These are phyloP conservation scores for Mycena indigotica DNA, from an alignment of 768 basidiomycete species.

Conservation along the genomic window DNA sequence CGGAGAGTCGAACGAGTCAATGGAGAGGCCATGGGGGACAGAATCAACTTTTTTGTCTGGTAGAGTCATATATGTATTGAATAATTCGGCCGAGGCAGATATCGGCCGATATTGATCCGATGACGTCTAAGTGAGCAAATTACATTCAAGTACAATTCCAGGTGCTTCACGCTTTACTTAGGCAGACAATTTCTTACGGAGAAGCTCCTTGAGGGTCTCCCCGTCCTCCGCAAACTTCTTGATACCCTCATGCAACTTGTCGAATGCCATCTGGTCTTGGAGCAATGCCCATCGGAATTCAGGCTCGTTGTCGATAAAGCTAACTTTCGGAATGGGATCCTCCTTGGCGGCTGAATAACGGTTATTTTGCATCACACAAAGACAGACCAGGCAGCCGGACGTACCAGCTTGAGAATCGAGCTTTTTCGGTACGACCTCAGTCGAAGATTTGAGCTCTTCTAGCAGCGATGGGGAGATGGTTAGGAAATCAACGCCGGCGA, in stretches of 20 bases:
- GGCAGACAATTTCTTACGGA: conserved; percentile 69
- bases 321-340: conserved; percentile 74
- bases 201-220: conserved; percentile 78
- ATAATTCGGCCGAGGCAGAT: background rate
- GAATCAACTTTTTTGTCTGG: background rate
- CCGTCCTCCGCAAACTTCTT: conserved; percentile 98
- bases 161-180: no score
- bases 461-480: conserved; percentile 91
- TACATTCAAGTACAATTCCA: background rate
- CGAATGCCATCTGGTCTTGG: conserved; percentile 96
- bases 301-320: conserved; percentile 88
- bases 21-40: conserved; percentile 61
- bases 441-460: conserved; percentile 88
- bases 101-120: conserved; percentile 3
- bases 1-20: conserved; percentile 70
- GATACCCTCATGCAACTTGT: conserved; percentile 98
- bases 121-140: background rate
- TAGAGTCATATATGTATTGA: background rate
- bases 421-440: conserved; percentile 78
- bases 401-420: conserved; percentile 67
- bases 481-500: conserved; percentile 97
- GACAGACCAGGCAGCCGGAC: conserved; percentile 27
- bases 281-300: conserved; percentile 95
- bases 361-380: background rate
- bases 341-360: conserved; percentile 48